Conservation (phyloP, 2,329 filamentous ascomycete genomes). For the Acarospora socialis region DNA sequence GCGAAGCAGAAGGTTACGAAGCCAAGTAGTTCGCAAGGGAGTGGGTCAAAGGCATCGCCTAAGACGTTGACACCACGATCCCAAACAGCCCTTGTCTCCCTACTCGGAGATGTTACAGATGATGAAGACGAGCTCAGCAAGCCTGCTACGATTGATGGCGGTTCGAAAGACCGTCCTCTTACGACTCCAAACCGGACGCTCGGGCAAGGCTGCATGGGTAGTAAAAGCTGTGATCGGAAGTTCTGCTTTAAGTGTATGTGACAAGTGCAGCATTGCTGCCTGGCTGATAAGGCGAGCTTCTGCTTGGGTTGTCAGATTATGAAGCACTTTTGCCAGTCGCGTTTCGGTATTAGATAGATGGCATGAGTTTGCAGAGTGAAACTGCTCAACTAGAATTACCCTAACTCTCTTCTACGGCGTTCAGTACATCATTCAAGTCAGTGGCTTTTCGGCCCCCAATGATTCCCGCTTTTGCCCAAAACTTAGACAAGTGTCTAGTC, state of each 20-base stretch:
- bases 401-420: conserved; percentile 25
- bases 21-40: no score
- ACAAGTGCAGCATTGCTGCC: no score
- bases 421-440: conserved; percentile 32
- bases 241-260: not conserved
- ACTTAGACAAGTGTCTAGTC: conserved; percentile 36
- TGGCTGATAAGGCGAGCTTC: no score
- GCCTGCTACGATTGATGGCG: not conserved
- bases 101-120: not conserved
- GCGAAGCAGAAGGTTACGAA: no score
- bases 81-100: no score
- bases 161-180: not conserved
- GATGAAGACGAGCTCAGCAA: not conserved
- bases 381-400: no score
- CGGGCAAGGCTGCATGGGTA: not conserved
- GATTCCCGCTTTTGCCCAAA: conserved; percentile 35
- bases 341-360: no score
- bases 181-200: not conserved
- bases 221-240: not conserved
- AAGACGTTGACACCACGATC: no score
- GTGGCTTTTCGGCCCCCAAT: conserved; percentile 31
- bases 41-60: no score
- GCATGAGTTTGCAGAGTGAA: no score
- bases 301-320: no score
- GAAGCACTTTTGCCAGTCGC: no score